phyloP scores from a whole-genome alignment of 176 grass and related monocot species.

The Lolium perenne region DNA sequence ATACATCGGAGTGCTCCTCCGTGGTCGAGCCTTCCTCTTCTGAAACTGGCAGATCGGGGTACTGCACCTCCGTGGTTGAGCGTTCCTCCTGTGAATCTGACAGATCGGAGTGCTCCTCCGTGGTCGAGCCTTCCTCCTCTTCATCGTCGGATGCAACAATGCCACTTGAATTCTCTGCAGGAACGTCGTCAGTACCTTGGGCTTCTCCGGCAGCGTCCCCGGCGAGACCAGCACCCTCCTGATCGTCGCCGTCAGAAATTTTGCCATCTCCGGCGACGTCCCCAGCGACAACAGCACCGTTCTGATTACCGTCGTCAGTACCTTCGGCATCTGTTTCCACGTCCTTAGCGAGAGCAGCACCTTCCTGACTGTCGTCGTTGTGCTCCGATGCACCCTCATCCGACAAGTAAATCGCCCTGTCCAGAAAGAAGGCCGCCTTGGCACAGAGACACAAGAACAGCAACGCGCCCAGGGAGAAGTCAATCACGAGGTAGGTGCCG shows the following conservation, averaged over 20 bases:
- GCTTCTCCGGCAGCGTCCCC: not conserved
- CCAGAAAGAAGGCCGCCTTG: slow-evolving; percentile 7
- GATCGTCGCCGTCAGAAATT: not conserved
- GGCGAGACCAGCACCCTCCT: not conserved
- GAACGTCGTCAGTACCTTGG: not conserved
- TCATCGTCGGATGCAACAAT: not conserved
- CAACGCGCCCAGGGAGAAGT: not conserved
- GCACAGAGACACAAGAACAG: not conserved
- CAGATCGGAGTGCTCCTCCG: not conserved
- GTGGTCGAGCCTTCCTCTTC: not conserved
- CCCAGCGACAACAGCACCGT: not conserved
- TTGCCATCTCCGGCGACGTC: not conserved
- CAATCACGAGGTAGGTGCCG: slow-evolving; percentile 17
- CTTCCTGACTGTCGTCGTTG: not conserved
- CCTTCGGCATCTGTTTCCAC: not conserved
- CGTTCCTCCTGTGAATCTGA: slow-evolving; percentile 28
- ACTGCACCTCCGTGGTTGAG: not conserved
- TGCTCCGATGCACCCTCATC: not conserved
- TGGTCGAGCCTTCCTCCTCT: not conserved
- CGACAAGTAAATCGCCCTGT: not conserved
- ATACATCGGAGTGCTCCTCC: not conserved
- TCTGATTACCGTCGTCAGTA: not conserved
- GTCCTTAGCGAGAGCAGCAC: not conserved
- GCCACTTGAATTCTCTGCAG: not conserved
- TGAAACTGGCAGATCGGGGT: slow-evolving; percentile 4